Percentiles rank a stretch among this genome's conserved stretches.
These are phyloP conservation scores for Cordyceps militaris DNA, from an alignment of 2,329 filamentous ascomycete species.

Conservation along the genomic window DNA sequence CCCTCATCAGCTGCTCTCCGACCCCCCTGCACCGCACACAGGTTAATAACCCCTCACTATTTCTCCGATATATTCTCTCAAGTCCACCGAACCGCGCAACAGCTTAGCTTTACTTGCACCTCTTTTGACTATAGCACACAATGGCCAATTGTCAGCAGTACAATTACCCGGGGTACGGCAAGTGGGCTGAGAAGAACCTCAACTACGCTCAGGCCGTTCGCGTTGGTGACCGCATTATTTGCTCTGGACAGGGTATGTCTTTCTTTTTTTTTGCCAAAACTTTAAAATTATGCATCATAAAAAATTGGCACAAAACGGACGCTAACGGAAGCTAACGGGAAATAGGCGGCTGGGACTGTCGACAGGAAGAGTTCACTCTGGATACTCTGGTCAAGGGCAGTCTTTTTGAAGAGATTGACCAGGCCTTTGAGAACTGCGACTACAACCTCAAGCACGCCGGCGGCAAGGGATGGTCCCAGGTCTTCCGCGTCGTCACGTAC, in stretches of 20 bases:
- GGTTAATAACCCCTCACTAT: background rate
- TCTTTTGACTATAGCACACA: background rate
- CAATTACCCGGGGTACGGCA: constrained; percentile 26
- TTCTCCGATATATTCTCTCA: background rate
- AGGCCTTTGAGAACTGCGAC: constrained; percentile 52
- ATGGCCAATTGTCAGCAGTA: background rate
- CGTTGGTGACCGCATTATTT: constrained; percentile 40
- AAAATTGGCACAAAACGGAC: background rate
- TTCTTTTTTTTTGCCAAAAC: background rate
- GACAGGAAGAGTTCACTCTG: background rate
- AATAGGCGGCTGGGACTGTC: background rate
- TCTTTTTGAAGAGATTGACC: constrained; percentile 39
- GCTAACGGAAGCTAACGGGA: background rate
- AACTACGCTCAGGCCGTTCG: constrained; percentile 42
- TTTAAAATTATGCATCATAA: background rate
- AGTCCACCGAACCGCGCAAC: background rate
- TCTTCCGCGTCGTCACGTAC: constrained; percentile 40
- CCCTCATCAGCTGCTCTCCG: background rate
- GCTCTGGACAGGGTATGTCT: constrained; percentile 37
- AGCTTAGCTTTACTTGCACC: background rate
- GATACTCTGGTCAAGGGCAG: background rate
- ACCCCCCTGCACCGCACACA: background rate
- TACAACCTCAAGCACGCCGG: constrained; percentile 43
- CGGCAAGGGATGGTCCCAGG: constrained; percentile 49
- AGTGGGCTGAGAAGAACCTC: constrained; percentile 24